Base-by-base conservation (phyloP, 352 stramenopile genomes). In the Globisporangium splendens region DNA sequence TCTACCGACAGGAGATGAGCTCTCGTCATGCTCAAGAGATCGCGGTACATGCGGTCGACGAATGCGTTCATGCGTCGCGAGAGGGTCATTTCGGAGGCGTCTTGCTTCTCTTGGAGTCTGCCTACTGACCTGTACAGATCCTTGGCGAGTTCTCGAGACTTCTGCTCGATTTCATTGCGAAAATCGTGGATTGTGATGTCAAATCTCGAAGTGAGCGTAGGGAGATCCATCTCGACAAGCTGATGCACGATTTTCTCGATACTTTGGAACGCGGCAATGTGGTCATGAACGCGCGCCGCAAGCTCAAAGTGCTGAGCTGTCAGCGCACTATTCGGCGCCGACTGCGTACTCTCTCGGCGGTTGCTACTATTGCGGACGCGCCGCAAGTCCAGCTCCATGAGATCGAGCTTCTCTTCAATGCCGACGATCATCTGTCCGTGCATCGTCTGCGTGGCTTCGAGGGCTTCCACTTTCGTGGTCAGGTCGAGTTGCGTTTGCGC, bases 391-490 rank as follows among this genome's bases (percentile, higher is more conserved):
- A 78, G 58, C 28, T 88, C 75, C 2, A 86, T 49, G 1, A 67
- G 58, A 18, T 86, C 72, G 7, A 90, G 56, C 18, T 86, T 86
- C 56, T 88, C 77, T 10, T 88, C 77, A 4, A 86, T 64, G 4
- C 77, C 72, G 28, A 79, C 56, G 18, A 90, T 65, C 3, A 63
- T 66, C 47, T 83, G 62, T 0, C 55, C 70, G 15, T 87, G 75
- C 2, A 71, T 48, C 11, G 75, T 69, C 31, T 83, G 69, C 0
- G 62, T 62, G 5, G 74, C 67, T n/a, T 79, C 65, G 8, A 90
- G 52, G 15, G 74, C 73, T 33, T 71, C 51, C 10, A 76, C 69
- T 48, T 70, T 72, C n/a, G 66, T 63, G 22, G 74, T 70, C 6
- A 77, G 62, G 8, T 72, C 69, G 4, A 61, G 52, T n/a, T 68